Evolutionary conservation across 2,329 filamentous ascomycete species (phyloP).

Genomic region (Aspergillus niger): DNA sequence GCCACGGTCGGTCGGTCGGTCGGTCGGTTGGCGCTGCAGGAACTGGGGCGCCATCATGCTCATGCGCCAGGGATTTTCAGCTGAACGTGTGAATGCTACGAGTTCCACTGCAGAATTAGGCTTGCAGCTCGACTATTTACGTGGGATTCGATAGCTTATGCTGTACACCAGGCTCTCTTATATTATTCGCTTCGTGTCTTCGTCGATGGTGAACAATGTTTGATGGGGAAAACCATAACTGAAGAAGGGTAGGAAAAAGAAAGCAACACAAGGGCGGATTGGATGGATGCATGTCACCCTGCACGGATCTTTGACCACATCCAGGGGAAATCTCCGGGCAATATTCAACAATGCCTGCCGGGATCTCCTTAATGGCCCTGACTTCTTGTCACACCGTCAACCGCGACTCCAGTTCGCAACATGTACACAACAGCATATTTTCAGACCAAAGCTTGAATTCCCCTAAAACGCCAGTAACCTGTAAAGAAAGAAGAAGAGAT

Average conservation of each 20-base stretch:
- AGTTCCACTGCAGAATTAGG: constrained; percentile 1
- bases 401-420: background rate
- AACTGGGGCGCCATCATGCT: constrained; percentile 32
- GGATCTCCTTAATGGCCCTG: background rate
- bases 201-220: background rate
- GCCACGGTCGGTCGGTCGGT: background rate
- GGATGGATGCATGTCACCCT: constrained; percentile 5
- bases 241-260: constrained; percentile 1
- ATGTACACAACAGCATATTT: background rate
- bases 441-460: constrained; percentile 2
- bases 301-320: constrained; percentile 15
- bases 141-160: background rate
- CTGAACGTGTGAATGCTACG: constrained; percentile 11
- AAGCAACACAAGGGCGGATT: background rate
- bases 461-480: constrained; percentile 20
- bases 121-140: constrained; percentile 1
- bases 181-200: background rate
- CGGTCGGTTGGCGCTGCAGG: constrained; percentile 29
- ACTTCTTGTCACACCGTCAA: background rate
- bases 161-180: background rate
- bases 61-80: constrained; percentile 23
- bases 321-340: constrained; percentile 11
- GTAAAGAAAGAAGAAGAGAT: constrained; percentile 16
- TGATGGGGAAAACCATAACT: background rate
- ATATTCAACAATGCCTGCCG: background rate